Evolutionary conservation across 768 basidiomycete genomes (phyloP).

Genomic region (Mycena galopus): DNA sequence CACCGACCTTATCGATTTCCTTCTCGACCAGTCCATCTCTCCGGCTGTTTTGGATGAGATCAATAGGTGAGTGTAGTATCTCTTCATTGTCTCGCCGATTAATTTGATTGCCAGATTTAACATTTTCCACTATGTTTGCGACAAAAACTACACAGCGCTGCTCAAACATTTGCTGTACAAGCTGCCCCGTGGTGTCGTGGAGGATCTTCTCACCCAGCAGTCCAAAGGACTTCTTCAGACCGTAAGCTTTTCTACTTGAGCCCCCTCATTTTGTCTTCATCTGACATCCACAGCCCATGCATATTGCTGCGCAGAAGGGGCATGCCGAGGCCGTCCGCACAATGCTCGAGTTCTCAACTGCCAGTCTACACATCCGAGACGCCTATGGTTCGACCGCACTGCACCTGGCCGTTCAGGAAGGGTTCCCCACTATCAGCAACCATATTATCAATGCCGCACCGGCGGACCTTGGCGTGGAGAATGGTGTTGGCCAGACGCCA

Average conservation of each 20-base stretch:
- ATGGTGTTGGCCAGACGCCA: slow-evolving; percentile 60
- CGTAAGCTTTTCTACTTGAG: slow-evolving; percentile 43
- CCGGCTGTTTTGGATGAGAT: background rate
- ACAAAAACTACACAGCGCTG: slow-evolving; percentile 41
- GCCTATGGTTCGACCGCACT: slow-evolving; percentile 52
- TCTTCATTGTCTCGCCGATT: background rate
- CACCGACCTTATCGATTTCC: slow-evolving; percentile 22
- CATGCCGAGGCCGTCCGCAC: background rate
- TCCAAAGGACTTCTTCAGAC: slow-evolving; percentile 60
- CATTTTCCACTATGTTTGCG: slow-evolving; percentile 64
- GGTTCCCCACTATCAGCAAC: slow-evolving; percentile 46
- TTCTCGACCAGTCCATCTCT: background rate
- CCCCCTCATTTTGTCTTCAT: background rate
- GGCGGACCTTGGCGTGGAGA: slow-evolving; percentile 58
- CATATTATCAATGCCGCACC: slow-evolving; percentile 54
- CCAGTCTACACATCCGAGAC: background rate
- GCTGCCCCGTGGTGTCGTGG: slow-evolving; percentile 61
- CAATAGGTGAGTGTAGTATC: background rate
- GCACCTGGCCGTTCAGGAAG: slow-evolving; percentile 57
- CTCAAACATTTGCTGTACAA: slow-evolving; percentile 61
- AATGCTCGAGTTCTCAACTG: background rate
- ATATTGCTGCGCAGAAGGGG: background rate
- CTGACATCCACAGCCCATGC: background rate
- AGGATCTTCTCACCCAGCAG: slow-evolving; percentile 57
- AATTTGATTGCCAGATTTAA: slow-evolving; percentile 50